Evolutionary conservation across 2,329 filamentous ascomycete species (phyloP), one percentile per base, ranked within the genome.

Genomic region (Paecilomyces niveus): DNA sequence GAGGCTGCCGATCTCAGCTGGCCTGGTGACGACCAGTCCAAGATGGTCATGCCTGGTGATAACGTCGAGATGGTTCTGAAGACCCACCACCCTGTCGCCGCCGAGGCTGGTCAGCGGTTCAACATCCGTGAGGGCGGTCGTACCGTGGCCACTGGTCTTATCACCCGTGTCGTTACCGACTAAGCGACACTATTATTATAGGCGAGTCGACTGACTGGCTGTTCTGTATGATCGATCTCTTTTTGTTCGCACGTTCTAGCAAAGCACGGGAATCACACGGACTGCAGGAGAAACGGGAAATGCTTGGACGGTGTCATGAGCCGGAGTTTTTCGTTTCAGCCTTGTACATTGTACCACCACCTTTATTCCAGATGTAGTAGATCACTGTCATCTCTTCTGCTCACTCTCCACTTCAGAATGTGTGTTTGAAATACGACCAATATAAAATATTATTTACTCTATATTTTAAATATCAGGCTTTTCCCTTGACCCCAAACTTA

Each of bases 81-180:
- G 69, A 87, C 96, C 72, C 85, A 91, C 78, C 82, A 89, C 78
- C 90, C 93, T 63, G 85, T 95, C 70, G 93, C 93, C 60, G 79
- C 97, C 63, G 94, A 99, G 81, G 80, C 85, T 63, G 93, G 94
- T 68, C 91, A 97, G 82, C 90, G 94, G 70, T 94, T 99, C 85
- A 99, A 97, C 83, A 87, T 99, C 74, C 90, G 94, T 78, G 94
- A 99, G 83, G 94, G 94, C 81, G 92, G 93, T 70, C 86, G 90
- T 68, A 94, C 90, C 61, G 89, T 94, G 59, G 90, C 89, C 67
- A 94, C 90, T 68, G 90, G 90, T 76, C 81, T 94, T 67, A 83
- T 92, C 68, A 94, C 90, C 65, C 86, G 87, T 69, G 87, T 94
- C 71, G 61, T 84, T 55, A 77, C 78, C 62, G 79, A 78, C 67